phyloP scores from a whole-genome alignment of 2,329 filamentous ascomycete genomes.

The Fusarium pseudograminearum region DNA sequence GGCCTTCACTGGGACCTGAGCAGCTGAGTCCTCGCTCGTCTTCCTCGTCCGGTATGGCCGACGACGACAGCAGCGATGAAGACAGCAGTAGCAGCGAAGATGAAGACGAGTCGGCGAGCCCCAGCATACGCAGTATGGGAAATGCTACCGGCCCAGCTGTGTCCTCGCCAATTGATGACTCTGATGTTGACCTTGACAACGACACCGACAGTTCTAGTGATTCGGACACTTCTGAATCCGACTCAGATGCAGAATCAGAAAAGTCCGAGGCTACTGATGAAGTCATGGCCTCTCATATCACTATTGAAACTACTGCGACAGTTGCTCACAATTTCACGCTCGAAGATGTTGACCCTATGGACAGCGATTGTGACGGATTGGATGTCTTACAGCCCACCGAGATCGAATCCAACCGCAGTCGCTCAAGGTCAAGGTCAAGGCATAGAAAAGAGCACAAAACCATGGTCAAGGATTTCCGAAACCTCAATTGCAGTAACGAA shows the following conservation, averaged over 20 bases:
- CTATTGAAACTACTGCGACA: slow-evolving; percentile 28
- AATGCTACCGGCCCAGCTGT: slow-evolving; percentile 36
- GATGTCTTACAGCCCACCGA: slow-evolving; percentile 59
- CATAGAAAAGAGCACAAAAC: slow-evolving; percentile 56
- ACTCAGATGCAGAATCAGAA: slow-evolving; percentile 42
- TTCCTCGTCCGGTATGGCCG: slow-evolving; percentile 47
- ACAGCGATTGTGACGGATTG: slow-evolving; percentile 58
- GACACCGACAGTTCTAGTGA: slow-evolving; percentile 34
- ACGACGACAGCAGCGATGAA: slow-evolving; percentile 38
- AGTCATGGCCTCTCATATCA: slow-evolving; percentile 40
- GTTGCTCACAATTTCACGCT: slow-evolving; percentile 54
- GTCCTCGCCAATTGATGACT: slow-evolving; percentile 28
- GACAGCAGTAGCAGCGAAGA: slow-evolving; percentile 40
- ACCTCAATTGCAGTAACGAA: slow-evolving; percentile 60
- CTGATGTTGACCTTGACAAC: slow-evolving; percentile 31
- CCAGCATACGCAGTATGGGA: slow-evolving; percentile 46
- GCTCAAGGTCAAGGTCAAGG: slow-evolving; percentile 56
- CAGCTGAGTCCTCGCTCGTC: slow-evolving; percentile 55
- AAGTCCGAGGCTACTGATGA: slow-evolving; percentile 44
- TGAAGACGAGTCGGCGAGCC: slow-evolving; percentile 47
- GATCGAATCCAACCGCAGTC: slow-evolving; percentile 61
- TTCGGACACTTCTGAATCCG: slow-evolving; percentile 39
- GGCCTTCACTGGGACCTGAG: slow-evolving; percentile 50
- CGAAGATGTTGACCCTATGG: slow-evolving; percentile 62
- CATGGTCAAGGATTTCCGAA: slow-evolving; percentile 59